Evolutionary conservation across 2,329 filamentous ascomycete genomes (phyloP).

Genomic region (Penicillium sp.): DNA sequence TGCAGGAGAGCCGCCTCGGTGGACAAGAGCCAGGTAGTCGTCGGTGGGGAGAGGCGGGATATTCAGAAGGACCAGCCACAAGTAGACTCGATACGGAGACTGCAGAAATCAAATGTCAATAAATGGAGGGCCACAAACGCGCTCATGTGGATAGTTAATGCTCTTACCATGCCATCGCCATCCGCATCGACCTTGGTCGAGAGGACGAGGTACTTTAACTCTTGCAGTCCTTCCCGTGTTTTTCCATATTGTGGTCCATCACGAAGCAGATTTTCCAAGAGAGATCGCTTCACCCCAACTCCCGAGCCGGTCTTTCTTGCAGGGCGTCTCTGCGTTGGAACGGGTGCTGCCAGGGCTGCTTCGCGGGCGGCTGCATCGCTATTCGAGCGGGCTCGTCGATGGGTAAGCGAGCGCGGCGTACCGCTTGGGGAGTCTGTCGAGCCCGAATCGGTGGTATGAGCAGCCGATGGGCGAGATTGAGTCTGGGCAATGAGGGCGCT

Average conservation of each 20-base stretch:
- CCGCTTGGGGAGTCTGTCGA: conserved; percentile 32
- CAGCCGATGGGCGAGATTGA: conserved; percentile 27
- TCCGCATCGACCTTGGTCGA: conserved; percentile 56
- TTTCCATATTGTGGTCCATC: conserved; percentile 79
- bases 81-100: conserved; percentile 92
- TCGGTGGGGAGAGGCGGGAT: conserved; percentile 83
- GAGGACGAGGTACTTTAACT: conserved; percentile 54
- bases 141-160: neutral
- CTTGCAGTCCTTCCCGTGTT: conserved; percentile 46
- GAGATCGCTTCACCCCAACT: conserved; percentile 51
- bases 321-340: conserved; percentile 36
- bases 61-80: conserved; percentile 93
- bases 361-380: conserved; percentile 66
- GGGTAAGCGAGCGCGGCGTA: conserved; percentile 30
- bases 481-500: conserved; percentile 66
- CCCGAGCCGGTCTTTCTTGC: conserved; percentile 51
- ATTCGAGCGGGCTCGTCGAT: conserved; percentile 68
- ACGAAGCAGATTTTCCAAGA: conserved; percentile 75
- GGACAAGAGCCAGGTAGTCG: conserved; percentile 85
- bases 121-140: too few relatives aligned
- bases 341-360: conserved; percentile 22
- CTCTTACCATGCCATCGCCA: conserved; percentile 56
- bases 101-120: conserved; percentile 42
- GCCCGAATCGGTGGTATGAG: conserved; percentile 26
- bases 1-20: conserved; percentile 89